These are phyloP conservation scores for Litsea cubeba DNA, from an alignment of 164 flowering plant species.

Conservation along the genomic window DNA sequence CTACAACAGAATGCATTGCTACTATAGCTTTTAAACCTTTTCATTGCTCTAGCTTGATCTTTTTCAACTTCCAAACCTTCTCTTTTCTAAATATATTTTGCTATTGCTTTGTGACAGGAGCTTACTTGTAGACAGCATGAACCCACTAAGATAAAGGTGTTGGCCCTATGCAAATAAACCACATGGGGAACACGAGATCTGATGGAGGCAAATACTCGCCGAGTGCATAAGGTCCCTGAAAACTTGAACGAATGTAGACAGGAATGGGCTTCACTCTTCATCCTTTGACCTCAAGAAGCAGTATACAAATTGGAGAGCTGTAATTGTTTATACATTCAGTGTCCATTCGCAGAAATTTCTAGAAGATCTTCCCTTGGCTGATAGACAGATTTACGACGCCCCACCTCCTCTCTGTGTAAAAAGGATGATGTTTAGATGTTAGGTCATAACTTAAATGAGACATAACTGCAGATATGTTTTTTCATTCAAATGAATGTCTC, in stretches of 20 bases:
- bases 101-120: too few species aligned
- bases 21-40: too few species aligned
- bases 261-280: neutral
- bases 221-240: neutral
- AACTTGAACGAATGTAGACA: neutral
- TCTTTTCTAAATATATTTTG: too few species aligned
- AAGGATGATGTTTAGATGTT: neutral
- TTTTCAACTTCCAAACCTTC: too few species aligned
- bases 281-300: neutral
- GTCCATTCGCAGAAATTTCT: slow-evolving; percentile 32
- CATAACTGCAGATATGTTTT: too few species aligned
- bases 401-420: slow-evolving; percentile 58
- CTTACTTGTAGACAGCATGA: too few species aligned
- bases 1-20: too few species aligned
- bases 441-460: neutral
- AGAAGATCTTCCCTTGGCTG: slow-evolving; percentile 30
- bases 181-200: neutral
- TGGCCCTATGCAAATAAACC: neutral
- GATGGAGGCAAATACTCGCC: neutral
- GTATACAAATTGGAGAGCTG: neutral
- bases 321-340: slow-evolving; percentile 15
- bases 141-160: neutral
- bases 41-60: too few species aligned
- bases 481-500: neutral
- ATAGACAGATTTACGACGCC: slow-evolving; percentile 25